A percentile compares a stretch with the other conserved stretches of the same genome.
phyloP scores from a whole-genome alignment of 176 grass and related monocot species.

The Raddia distichophylla region DNA sequence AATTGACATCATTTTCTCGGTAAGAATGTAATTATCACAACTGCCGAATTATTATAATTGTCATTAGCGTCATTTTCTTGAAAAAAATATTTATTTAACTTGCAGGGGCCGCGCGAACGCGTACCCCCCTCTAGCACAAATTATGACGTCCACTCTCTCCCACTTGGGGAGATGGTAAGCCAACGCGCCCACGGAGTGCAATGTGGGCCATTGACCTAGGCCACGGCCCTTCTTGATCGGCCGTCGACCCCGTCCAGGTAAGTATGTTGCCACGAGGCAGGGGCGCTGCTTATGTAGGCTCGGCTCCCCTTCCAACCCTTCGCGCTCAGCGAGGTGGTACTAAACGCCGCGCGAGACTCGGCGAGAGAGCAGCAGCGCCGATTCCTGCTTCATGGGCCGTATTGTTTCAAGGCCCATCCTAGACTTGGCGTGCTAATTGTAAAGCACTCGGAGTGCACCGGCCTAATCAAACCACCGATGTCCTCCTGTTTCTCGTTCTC shows the following conservation, averaged over 20 bases:
- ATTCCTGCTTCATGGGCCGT: too few relatives aligned
- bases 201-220: conserved; percentile 44
- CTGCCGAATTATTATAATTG: too few relatives aligned
- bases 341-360: background rate
- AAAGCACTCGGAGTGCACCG: background rate
- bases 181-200: too few relatives aligned
- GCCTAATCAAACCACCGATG: conserved; percentile 21
- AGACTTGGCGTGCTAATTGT: background rate
- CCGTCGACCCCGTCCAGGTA: conserved; percentile 42
- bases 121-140: too few relatives aligned
- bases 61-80: too few relatives aligned
- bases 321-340: background rate
- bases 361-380: too few relatives aligned
- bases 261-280: conserved; percentile 27
- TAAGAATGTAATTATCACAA: too few relatives aligned
- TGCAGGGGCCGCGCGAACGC: too few relatives aligned
- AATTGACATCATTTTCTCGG: too few relatives aligned
- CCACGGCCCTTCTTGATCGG: conserved; percentile 24
- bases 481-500: background rate
- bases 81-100: too few relatives aligned
- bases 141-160: too few relatives aligned
- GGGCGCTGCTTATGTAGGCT: background rate
- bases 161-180: too few relatives aligned
- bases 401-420: background rate
- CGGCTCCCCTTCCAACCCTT: background rate